Evolutionary conservation across 2,329 filamentous ascomycete species (phyloP).

Genomic region (Penicillium corylophilum): DNA sequence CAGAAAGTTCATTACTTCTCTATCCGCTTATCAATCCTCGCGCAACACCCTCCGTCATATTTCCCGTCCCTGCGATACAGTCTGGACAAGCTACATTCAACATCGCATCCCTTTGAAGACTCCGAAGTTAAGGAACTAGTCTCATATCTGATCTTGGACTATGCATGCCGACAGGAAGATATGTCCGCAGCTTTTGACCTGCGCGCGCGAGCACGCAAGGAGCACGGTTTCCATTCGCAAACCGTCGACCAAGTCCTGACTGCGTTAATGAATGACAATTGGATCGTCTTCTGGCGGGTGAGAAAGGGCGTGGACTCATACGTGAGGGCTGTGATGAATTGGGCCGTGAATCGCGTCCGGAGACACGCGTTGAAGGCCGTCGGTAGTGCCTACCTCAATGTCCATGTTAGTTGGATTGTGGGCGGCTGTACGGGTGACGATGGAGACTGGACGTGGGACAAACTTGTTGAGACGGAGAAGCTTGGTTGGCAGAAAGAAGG

Average conservation of each 20-base stretch:
- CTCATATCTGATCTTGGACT: slow-evolving; percentile 79
- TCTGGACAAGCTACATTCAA: slow-evolving; percentile 66
- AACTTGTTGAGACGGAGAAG: slow-evolving; percentile 64
- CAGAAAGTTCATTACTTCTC: slow-evolving; percentile 90
- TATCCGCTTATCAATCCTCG: slow-evolving; percentile 77
- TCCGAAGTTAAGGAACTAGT: slow-evolving; percentile 77
- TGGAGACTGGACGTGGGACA: slow-evolving; percentile 62
- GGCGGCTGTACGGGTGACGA: slow-evolving; percentile 50
- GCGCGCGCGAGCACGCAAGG: slow-evolving; percentile 48
- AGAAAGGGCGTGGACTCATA: slow-evolving; percentile 76
- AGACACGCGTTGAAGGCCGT: slow-evolving; percentile 82
- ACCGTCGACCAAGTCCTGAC: slow-evolving; percentile 67
- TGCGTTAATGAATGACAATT: slow-evolving; percentile 78
- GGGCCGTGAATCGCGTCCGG: slow-evolving; percentile 71
- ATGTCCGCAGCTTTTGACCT: slow-evolving; percentile 71
- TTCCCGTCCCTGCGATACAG: slow-evolving; percentile 82
- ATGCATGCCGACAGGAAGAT: slow-evolving; percentile 78
- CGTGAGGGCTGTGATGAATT: slow-evolving; percentile 75
- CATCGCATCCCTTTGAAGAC: slow-evolving; percentile 63
- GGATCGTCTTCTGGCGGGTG: slow-evolving; percentile 71
- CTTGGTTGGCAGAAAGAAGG: slow-evolving; percentile 84
- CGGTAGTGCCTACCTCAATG: slow-evolving; percentile 74
- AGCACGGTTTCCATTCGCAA: slow-evolving; percentile 63
- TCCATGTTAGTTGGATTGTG: slow-evolving; percentile 70
- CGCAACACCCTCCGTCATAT: slow-evolving; percentile 82